These are phyloP conservation scores for Erysimum cheiri DNA, from an alignment of 441 rosid genomes.

Conservation along the genomic window DNA sequence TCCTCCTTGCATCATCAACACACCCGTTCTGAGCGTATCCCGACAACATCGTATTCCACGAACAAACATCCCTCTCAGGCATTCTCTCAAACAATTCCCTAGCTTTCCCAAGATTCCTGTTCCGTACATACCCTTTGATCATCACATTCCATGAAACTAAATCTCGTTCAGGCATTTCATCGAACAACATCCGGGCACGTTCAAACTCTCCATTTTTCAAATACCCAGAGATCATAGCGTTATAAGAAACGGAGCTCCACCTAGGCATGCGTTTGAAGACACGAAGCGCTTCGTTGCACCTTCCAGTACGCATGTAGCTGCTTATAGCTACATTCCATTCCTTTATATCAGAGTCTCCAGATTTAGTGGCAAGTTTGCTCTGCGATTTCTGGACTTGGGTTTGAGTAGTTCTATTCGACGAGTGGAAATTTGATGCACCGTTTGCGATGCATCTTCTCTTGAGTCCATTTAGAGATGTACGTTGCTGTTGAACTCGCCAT, in stretches of 20 bases:
- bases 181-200: conserved; percentile 52
- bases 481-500: conserved; percentile 28
- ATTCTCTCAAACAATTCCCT: conserved; percentile 61
- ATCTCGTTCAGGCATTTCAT: conserved; percentile 58
- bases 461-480: conserved; percentile 20
- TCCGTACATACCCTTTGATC: conserved; percentile 58
- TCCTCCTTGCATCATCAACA: conserved; percentile 61
- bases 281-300: conserved; percentile 46
- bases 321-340: conserved; percentile 55
- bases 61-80: conserved; percentile 65
- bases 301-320: conserved; percentile 53
- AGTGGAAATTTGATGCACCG: conserved; percentile 41
- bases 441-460: conserved; percentile 19
- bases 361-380: background rate
- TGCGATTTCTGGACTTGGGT: conserved; percentile 34
- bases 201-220: conserved; percentile 45
- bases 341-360: conserved; percentile 53
- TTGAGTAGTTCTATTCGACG: conserved; percentile 45
- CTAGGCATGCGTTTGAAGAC: conserved; percentile 58
- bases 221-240: conserved; percentile 57
- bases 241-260: conserved; percentile 56
- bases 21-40: conserved; percentile 80
- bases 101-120: conserved; percentile 54
- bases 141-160: conserved; percentile 63
- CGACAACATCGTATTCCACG: conserved; percentile 79